Percentiles rank a stretch among this genome's conserved stretches.
Conservation (phyloP, 306 rosid genomes). For the Geum urbanum region DNA sequence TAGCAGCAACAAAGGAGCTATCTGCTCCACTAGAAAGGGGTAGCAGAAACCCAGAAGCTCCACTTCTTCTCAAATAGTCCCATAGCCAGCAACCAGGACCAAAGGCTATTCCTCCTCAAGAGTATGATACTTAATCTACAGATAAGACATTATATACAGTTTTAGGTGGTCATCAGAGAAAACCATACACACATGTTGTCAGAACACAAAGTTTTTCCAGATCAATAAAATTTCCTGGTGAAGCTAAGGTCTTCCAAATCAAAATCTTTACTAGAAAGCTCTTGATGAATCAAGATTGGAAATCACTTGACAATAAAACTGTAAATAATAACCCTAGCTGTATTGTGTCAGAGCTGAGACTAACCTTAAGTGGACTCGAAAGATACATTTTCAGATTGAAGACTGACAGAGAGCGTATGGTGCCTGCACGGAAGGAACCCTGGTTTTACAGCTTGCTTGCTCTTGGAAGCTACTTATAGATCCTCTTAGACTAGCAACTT, state of each 20-base stretch:
- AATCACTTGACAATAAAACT: not conserved
- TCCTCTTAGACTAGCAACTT: conserved; percentile 97
- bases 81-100: conserved; percentile 99
- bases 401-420: conserved; percentile 65
- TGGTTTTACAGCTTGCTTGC: conserved; percentile 89
- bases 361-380: conserved; percentile 76
- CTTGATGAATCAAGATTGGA: conserved; percentile 1
- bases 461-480: conserved; percentile 95
- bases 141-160: conserved; percentile 26
- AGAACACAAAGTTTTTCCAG: not conserved
- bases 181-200: not conserved
- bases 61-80: conserved; percentile 96
- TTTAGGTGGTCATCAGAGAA: conserved; percentile 1
- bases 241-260: not conserved
- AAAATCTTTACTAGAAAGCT: conserved; percentile 14
- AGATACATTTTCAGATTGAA: conserved; percentile 54
- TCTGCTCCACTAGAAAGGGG: conserved; percentile 99
- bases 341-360: conserved; percentile 27
- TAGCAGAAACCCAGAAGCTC: conserved; percentile 98
- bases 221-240: not conserved
- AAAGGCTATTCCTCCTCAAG: conserved; percentile 96
- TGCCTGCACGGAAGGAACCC: conserved; percentile 67
- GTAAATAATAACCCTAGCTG: conserved; percentile 3
- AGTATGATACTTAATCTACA: conserved; percentile 74
- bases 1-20: conserved; percentile 93